Percentiles rank a stretch among this genome's conserved stretches.
These are phyloP conservation scores for Luffa aegyptiaca DNA, from an alignment of 306 rosid species.

Conservation along the genomic window DNA sequence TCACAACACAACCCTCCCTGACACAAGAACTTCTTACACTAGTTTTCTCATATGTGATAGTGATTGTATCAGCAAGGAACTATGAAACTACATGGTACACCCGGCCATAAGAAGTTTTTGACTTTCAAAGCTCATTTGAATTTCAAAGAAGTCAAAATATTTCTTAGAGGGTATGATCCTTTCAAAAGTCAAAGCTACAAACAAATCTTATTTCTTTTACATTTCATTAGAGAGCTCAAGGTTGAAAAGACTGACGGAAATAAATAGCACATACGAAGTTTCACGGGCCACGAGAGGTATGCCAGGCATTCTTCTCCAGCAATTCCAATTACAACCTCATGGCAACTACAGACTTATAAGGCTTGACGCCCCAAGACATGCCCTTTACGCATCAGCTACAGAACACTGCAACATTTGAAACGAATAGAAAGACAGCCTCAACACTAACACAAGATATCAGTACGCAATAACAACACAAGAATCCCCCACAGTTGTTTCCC, in stretches of 20 bases:
- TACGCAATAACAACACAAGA: background rate
- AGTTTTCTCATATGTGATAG: background rate
- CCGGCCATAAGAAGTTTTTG: background rate
- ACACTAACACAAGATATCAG: background rate
- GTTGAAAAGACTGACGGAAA: background rate
- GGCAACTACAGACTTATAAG: constrained; percentile 2
- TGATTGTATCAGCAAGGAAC: background rate
- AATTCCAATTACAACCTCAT: constrained; percentile 4
- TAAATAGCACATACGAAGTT: constrained; percentile 33
- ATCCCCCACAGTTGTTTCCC: background rate
- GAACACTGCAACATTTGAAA: constrained; percentile 1
- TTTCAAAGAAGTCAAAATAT: background rate
- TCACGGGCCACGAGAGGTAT: constrained; percentile 25
- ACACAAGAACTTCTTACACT: background rate
- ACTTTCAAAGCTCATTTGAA: background rate
- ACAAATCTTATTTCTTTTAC: background rate
- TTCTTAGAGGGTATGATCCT: background rate
- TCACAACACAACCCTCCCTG: background rate
- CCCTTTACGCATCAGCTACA: constrained; percentile 2
- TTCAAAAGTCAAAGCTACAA: background rate
- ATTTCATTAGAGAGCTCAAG: background rate
- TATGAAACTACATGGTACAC: background rate
- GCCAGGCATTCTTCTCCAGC: constrained; percentile 32
- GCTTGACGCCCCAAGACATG: constrained; percentile 3
- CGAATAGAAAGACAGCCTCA: background rate